Evolutionary conservation across 2,329 filamentous ascomycete species (phyloP), one percentile per base, ranked within the genome.

Genomic region (Chaetomiaceae sp.): DNA sequence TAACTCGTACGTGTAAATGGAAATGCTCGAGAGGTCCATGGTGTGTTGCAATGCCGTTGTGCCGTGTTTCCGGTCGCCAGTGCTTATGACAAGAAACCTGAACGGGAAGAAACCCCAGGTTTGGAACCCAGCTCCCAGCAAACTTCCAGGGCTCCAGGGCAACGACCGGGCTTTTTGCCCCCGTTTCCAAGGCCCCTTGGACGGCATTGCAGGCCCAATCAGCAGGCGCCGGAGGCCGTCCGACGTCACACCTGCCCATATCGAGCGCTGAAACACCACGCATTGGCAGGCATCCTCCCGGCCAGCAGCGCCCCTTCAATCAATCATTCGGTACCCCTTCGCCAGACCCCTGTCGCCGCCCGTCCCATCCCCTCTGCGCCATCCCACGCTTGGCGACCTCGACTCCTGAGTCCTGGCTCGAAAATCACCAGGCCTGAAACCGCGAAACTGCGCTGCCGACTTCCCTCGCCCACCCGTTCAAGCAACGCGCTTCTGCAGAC

Each of bases 261-360:
- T 51, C 37, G 42, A 47, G 45, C 48, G 12, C 55, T 58, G 55
- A 57, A 57, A 57, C 55, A 57, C 19, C 45, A 52, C 33, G 24
- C 38, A 47, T 48, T 50, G 47, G 49, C 52, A 46, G 51, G 50
- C 47, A 48, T 46, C 39, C 51, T 47, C 52, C 52, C 47, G 49
- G 49, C 45, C 38, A 35, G 41, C 52, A 49, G 39, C 47, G 50
- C 53, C 56, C 56, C 56, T 57, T 58, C 55, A n/a, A n/a, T n/a
- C n/a, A n/a, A n/a, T n/a, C n/a, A 58, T 57, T 59, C 51, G 46
- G 50, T 33, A 46, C 49, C 48, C 49, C 45, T 33, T 44, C 48
- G 18, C 14, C n/a, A 30, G 18, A 45, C 47, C 55, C 55, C 48
- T 53, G 50, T 42, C 42, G 38, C 35, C 45, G 36, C 35, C 45